These are phyloP conservation scores for Ceratobasidium sp. DNA, from an alignment of 1,284 basidiomycete species.

Conservation along the genomic window DNA sequence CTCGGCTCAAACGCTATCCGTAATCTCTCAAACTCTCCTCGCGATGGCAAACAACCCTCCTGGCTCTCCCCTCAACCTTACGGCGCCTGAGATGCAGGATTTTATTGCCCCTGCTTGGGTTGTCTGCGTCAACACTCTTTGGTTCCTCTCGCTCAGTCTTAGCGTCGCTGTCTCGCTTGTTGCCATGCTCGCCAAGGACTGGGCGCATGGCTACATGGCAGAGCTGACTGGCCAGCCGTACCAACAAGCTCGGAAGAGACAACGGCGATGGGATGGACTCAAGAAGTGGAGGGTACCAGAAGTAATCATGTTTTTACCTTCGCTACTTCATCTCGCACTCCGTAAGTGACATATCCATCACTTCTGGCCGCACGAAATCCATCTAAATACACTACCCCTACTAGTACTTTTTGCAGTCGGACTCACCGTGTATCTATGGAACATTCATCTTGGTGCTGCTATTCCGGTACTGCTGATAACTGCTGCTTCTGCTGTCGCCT, in stretches of 20 bases:
- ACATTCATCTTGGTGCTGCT: neutral
- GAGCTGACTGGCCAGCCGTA: constrained; percentile 14
- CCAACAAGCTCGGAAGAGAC: constrained; percentile 12
- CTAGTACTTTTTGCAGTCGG: constrained; percentile 15
- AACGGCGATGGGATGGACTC: constrained; percentile 9
- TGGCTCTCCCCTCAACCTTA: neutral
- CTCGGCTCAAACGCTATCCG: neutral
- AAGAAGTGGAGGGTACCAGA: constrained; percentile 21
- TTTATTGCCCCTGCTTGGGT: neutral
- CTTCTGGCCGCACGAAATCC: neutral
- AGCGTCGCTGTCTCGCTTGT: constrained; percentile 4
- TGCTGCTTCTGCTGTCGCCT: neutral
- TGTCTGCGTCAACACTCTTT: constrained; percentile 20
- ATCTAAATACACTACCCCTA: no score
- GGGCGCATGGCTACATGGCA: constrained; percentile 2
- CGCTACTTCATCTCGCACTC: constrained; percentile 14
- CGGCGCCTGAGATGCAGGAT: neutral
- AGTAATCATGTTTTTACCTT: constrained; percentile 2
- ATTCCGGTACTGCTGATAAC: neutral
- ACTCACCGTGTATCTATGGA: constrained; percentile 8
- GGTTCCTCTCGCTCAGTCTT: constrained; percentile 22
- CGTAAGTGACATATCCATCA: neutral
- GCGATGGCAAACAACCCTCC: neutral
- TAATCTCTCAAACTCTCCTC: neutral
- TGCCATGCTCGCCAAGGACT: constrained; percentile 28